Evolutionary conservation across 208 protist species (phyloP).

Genomic region (Strigomonas culicis): DNA sequence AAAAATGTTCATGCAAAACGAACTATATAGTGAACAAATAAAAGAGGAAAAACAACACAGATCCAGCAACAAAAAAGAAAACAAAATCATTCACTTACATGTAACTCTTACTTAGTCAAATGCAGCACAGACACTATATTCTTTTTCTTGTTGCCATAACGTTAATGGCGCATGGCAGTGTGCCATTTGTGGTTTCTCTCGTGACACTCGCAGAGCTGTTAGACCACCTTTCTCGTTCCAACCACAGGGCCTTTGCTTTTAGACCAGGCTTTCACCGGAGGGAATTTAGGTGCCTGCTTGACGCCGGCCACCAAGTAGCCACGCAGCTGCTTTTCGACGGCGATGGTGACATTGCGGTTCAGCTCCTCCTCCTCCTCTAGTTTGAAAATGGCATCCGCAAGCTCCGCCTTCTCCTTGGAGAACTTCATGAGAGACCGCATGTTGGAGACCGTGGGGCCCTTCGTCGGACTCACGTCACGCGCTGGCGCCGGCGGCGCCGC

Average conservation of each 20-base stretch:
- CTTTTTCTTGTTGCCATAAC: too few species aligned
- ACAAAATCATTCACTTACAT: not conserved
- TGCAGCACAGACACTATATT: too few species aligned
- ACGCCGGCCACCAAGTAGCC: conserved; percentile 21
- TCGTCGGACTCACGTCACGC: not conserved
- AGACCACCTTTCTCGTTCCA: conserved; percentile 2
- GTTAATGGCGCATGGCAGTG: too few species aligned
- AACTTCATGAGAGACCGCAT: conserved; percentile 22
- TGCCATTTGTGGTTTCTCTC: too few species aligned
- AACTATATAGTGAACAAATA: not conserved
- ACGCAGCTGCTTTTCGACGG: conserved; percentile 40
- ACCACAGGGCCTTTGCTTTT: conserved; percentile 8
- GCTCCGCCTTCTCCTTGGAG: conserved; percentile 19
- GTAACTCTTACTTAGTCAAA: too few species aligned
- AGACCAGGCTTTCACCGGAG: too few species aligned
- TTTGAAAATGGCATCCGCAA: conserved; percentile 13
- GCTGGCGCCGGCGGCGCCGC: too few species aligned
- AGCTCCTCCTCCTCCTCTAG: conserved; percentile 35
- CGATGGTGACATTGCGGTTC: conserved; percentile 34
- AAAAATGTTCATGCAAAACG: not conserved
- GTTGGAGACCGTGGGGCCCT: conserved; percentile 11
- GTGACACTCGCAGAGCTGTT: too few species aligned
- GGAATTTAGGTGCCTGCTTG: not conserved
- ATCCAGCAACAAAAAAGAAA: conserved; percentile 1
- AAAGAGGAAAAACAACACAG: conserved; percentile 1